A percentile compares a stretch with the other conserved stretches of the same genome.
Evolutionary conservation across 768 basidiomycete species (phyloP).

Genomic region (Boletus speciosus): DNA sequence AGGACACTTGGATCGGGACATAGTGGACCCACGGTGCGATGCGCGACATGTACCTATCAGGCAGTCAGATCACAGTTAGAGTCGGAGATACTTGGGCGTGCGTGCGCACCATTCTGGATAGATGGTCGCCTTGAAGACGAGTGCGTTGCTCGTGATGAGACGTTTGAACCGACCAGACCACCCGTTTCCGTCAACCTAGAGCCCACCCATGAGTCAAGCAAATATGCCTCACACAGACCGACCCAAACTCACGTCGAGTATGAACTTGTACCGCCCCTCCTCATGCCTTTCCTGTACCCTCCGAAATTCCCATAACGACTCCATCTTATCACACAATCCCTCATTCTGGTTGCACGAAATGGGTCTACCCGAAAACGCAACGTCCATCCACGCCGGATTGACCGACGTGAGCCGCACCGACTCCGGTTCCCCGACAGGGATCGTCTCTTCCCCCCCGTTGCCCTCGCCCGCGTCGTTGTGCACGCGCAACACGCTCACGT

Average conservation of each 20-base stretch:
- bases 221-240: neutral
- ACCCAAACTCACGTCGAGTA: conserved; percentile 46
- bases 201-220: neutral
- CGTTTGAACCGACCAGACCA: conserved; percentile 72
- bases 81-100: too few species aligned
- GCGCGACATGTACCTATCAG: conserved; percentile 49
- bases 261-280: conserved; percentile 59
- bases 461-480: neutral
- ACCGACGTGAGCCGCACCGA: conserved; percentile 36
- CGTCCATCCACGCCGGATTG: conserved; percentile 57
- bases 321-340: conserved; percentile 40
- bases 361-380: conserved; percentile 51
- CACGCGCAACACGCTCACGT: conserved; percentile 37
- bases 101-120: conserved; percentile 65
- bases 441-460: neutral
- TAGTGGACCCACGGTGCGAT: conserved; percentile 73
- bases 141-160: conserved; percentile 56
- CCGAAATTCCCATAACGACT: conserved; percentile 48
- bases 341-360: conserved; percentile 35
- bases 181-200: conserved; percentile 58
- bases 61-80: neutral
- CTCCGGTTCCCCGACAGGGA: conserved; percentile 35
- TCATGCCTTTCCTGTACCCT: conserved; percentile 41
- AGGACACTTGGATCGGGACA: conserved; percentile 62
- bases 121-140: conserved; percentile 67